These are phyloP conservation scores for Berberis thunbergii DNA, from an alignment of 164 flowering plant species.

Conservation along the genomic window DNA sequence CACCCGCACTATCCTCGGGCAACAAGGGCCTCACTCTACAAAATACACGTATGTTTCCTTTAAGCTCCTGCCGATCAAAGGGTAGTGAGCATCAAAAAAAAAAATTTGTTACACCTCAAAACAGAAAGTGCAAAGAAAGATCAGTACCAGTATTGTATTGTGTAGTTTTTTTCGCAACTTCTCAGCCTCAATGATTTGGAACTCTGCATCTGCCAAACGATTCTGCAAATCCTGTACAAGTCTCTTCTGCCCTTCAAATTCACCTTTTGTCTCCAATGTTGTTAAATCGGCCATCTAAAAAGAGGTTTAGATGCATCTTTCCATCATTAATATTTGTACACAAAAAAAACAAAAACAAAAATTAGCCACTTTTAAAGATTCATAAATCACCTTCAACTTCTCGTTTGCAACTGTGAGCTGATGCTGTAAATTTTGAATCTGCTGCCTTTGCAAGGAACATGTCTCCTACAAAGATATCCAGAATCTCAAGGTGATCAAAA, in stretches of 20 bases:
- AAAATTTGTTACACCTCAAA: background rate
- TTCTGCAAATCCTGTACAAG: conserved; percentile 40
- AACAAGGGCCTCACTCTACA: conserved; percentile 89
- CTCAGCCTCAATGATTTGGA: conserved; percentile 77
- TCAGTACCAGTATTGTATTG: conserved; percentile 74
- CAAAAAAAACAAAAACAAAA: no score
- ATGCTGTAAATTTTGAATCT: conserved; percentile 43
- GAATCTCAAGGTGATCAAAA: background rate
- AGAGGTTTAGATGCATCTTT: background rate
- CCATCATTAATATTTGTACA: no score
- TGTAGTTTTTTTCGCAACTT: conserved; percentile 76
- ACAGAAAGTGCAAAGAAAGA: background rate
- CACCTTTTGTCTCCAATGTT: conserved; percentile 41
- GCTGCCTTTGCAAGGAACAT: conserved; percentile 47
- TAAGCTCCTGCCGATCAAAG: conserved; percentile 58
- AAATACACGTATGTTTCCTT: conserved; percentile 97
- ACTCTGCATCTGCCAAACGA: conserved; percentile 64
- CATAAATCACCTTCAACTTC: conserved; percentile 46
- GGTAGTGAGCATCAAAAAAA: background rate
- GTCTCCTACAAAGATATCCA: conserved; percentile 35
- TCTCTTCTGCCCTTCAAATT: conserved; percentile 53
- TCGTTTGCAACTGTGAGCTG: conserved; percentile 55
- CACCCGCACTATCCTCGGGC: conserved; percentile 54
- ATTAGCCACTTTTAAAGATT: background rate
- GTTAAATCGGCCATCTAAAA: conserved; percentile 54